Percentiles rank a stretch among this genome's conserved stretches.
phyloP scores from a whole-genome alignment of 371 early-diverging fungal species.

The Sanchytrium tribonematis region DNA sequence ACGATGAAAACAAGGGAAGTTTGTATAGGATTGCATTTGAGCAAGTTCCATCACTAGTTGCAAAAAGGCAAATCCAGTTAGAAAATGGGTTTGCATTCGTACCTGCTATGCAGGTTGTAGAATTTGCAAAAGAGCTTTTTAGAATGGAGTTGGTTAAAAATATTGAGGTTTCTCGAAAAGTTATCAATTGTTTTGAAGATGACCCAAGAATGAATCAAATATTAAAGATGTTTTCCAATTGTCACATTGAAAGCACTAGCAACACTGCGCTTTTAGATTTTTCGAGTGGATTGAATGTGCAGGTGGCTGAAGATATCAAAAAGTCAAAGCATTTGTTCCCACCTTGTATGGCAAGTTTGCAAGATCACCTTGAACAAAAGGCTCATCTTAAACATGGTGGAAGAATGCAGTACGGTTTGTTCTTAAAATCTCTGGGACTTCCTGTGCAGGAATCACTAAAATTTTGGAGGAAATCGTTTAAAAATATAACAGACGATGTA shows the following conservation, averaged over 20 bases:
- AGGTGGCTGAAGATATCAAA: not conserved
- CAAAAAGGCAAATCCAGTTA: not conserved
- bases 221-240: not conserved
- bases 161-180: not conserved
- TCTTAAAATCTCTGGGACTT: not conserved
- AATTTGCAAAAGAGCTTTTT: not conserved
- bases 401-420: not conserved
- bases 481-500: constrained; percentile 2
- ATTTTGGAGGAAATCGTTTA: not conserved
- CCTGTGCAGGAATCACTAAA: not conserved
- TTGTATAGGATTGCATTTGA: no score
- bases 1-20: no score
- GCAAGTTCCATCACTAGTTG: not conserved
- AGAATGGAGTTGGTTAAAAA: not conserved
- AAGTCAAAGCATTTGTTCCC: not conserved
- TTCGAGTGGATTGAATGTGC: not conserved
- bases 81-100: not conserved
- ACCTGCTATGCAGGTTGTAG: not conserved
- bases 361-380: not conserved
- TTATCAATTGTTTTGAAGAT: not conserved
- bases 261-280: not conserved
- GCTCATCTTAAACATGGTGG: not conserved
- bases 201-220: not conserved
- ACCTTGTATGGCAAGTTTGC: not conserved
- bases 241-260: not conserved